These are phyloP conservation scores for Capsella bursapastoris DNA, from an alignment of 345 rosid genomes.

Conservation along the genomic window DNA sequence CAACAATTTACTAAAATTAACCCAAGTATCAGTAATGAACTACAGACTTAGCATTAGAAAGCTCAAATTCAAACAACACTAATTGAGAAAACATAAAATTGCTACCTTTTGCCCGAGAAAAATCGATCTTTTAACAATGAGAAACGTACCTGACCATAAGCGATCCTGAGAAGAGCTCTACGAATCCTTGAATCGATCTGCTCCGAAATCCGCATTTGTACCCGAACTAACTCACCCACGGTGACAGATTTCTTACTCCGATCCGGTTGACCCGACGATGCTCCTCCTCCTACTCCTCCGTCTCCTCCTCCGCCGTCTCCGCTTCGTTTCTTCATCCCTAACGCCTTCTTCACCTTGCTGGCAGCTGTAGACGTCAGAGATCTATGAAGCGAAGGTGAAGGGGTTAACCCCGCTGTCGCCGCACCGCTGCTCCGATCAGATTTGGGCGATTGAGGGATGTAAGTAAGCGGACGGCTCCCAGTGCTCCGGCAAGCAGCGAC, in stretches of 20 bases:
- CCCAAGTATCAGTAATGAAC: background rate
- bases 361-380: conserved; percentile 86
- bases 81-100: background rate
- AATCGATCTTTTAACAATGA: background rate
- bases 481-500: conserved; percentile 75
- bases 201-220: conserved; percentile 85
- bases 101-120: background rate
- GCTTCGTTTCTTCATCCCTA: conserved; percentile 71
- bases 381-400: conserved; percentile 68
- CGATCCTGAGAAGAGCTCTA: conserved; percentile 77
- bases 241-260: conserved; percentile 60
- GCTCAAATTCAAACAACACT: conserved; percentile 3
- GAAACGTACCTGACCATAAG: conserved; percentile 80
- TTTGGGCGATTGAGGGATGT: conserved; percentile 59
- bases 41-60: background rate
- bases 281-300: conserved; percentile 40
- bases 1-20: background rate
- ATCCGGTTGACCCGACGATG: conserved; percentile 46
- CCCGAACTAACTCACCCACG: conserved; percentile 78
- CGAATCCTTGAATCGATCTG: conserved; percentile 85
- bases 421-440: conserved; percentile 38
- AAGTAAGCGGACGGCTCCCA: conserved; percentile 72
- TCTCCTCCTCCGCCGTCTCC: conserved; percentile 29
- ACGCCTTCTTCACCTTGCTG: conserved; percentile 88
- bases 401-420: conserved; percentile 6